Percentiles rank a stretch among this genome's conserved stretches.
Evolutionary conservation across 345 rosid species (phyloP).

Genomic region (Eucalyptus coolabah): DNA sequence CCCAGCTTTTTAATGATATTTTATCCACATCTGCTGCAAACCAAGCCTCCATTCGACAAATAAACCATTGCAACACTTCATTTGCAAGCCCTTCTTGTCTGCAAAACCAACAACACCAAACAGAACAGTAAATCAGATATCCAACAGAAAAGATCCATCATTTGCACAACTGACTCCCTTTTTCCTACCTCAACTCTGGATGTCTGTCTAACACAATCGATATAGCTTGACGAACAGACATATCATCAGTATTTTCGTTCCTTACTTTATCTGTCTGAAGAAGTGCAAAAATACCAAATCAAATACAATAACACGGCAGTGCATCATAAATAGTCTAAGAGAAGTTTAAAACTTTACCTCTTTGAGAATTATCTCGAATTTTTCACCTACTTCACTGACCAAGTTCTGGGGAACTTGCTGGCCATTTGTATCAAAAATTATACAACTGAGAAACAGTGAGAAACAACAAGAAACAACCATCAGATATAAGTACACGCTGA

Average conservation of each 20-base stretch:
- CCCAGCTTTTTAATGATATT: slow-evolving; percentile 84
- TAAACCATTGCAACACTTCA: slow-evolving; percentile 86
- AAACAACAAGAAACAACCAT: not conserved
- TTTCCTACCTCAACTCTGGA: slow-evolving; percentile 63
- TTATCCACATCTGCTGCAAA: slow-evolving; percentile 86
- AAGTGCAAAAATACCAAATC: not conserved
- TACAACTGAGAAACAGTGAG: slow-evolving; percentile 23
- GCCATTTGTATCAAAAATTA: slow-evolving; percentile 59
- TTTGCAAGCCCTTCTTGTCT: slow-evolving; percentile 70
- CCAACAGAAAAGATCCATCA: not conserved
- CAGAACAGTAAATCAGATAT: not conserved
- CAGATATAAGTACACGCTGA: not conserved
- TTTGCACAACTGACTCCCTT: not conserved
- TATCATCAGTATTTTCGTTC: slow-evolving; percentile 53
- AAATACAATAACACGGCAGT: not conserved
- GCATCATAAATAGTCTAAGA: not conserved
- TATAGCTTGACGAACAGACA: slow-evolving; percentile 85
- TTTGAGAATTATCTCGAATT: slow-evolving; percentile 64
- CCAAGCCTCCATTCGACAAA: slow-evolving; percentile 97
- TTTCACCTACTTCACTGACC: slow-evolving; percentile 68
- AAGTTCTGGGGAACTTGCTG: slow-evolving; percentile 44
- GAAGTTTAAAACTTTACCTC: slow-evolving; percentile 30
- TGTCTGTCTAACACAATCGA: slow-evolving; percentile 53
- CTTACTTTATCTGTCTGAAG: slow-evolving; percentile 72
- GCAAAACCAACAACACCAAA: not conserved